Base-by-base conservation (phyloP, 495 filamentous ascomycete genomes). In the Stereocaulon alpinum region DNA sequence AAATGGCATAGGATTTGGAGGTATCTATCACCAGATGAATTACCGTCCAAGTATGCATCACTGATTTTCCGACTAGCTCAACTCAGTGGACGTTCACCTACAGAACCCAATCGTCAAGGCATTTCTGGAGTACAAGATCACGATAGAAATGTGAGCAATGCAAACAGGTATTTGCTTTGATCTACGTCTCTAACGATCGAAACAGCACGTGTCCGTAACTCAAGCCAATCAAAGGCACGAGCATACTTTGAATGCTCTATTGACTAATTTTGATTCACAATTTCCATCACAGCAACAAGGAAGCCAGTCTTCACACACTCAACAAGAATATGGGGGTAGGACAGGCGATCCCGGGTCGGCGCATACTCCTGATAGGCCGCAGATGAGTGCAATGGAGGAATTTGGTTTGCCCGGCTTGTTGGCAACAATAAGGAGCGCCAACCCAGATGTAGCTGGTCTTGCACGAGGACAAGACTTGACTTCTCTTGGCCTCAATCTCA, bases 381-480 rank as follows among this genome's bases (percentile, higher is more conserved):
- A 87, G 56, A 91, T 95, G 90, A 81, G 80, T 43, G 82, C 88
- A 40, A 76, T 83, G 17, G 91, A 96, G 67, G 85, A 81, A 58
- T 95, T 84, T 70, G 90, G 91, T 29, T 73, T 96, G 20, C 83
- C 86, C 54, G 91, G 91, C 0, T 74, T 94, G 40, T 77, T 90
- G 29, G 80, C 82, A 37, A 82, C 89, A 75, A 87, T 93, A 73
- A 86, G 85, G 67, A 84, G 84, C 67, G 83, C 85, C 48, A 88
- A 82, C 67, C 82, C 84, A 14, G 88, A 92, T 71, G 83, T 90
- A 64, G 82, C 83, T 29, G 79, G 81, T 56, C 77, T 94, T 49
- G 82, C 88, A 22, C 78, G 83, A 50, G 91, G 91, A 15, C 82
- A 92, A 64, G 89, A 95, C 68, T 77, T 94, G 27, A 85, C 80